These are phyloP conservation scores for Brassica cretica DNA, from an alignment of 345 rosid species.

Conservation along the genomic window DNA sequence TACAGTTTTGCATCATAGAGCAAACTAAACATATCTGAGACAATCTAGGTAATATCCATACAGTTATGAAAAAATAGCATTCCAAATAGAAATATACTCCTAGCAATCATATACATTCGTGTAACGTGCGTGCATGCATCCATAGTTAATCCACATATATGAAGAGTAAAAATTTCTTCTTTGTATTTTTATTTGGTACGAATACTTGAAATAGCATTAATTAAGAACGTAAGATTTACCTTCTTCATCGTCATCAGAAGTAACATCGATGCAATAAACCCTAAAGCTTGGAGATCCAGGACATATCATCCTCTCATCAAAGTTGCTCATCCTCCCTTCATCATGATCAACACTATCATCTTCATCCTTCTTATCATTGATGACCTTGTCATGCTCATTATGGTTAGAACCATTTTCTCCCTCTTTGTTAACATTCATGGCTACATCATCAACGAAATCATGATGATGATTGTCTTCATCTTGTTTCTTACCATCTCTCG, in stretches of 20 bases:
- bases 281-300: slow-evolving; percentile 52
- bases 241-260: slow-evolving; percentile 24
- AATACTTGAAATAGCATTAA: not conserved
- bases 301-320: slow-evolving; percentile 33
- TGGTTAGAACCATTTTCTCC: not conserved
- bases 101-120: not conserved
- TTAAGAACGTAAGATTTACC: slow-evolving; percentile 20
- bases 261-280: slow-evolving; percentile 43
- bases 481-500: slow-evolving; percentile 27
- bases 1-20: not conserved
- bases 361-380: slow-evolving; percentile 6
- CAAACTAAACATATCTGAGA: not conserved
- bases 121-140: slow-evolving; percentile 8
- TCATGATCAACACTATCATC: slow-evolving; percentile 5
- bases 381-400: not conserved
- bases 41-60: not conserved
- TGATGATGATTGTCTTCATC: slow-evolving; percentile 13
- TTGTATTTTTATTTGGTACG: not conserved
- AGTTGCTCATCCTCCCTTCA: slow-evolving; percentile 17
- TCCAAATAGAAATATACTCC: not conserved
- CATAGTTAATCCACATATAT: not conserved
- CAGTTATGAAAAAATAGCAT: not conserved
- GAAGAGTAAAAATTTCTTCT: not conserved
- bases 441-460: not conserved
- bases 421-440: slow-evolving; percentile 21